phyloP scores from a whole-genome alignment of 1,284 basidiomycete genomes.

The Ceratobasidium sp. region DNA sequence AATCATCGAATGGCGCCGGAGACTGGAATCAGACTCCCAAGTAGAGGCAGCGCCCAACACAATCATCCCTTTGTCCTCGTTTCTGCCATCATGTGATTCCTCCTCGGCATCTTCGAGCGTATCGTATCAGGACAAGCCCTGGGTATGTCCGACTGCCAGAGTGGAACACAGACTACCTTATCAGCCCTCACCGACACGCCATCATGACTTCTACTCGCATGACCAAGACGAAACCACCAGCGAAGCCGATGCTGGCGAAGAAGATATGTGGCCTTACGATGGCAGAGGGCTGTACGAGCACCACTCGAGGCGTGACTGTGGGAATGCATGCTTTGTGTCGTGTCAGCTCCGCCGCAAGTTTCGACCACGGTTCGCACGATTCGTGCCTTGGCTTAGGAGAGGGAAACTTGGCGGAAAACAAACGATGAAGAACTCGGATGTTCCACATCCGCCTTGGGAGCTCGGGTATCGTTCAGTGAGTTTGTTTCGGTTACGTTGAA shows the following conservation, averaged over 20 bases:
- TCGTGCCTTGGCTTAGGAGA: background rate
- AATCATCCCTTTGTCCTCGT: conserved; percentile 3
- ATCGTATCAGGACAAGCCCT: background rate
- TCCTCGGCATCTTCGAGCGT: background rate
- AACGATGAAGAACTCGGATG: conserved; percentile 26
- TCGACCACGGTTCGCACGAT: background rate
- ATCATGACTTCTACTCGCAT: background rate
- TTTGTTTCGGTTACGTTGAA: background rate
- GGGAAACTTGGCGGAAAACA: background rate
- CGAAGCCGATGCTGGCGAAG: background rate
- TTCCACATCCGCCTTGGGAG: conserved; percentile 34
- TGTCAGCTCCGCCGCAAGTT: conserved; percentile 13
- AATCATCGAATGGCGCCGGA: conserved; percentile 18
- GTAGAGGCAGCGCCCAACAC: background rate
- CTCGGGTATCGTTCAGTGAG: conserved; percentile 36
- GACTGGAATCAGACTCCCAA: background rate
- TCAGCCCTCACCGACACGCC: background rate
- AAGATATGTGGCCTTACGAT: conserved; percentile 28
- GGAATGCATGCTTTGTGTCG: conserved; percentile 7
- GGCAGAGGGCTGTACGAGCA: conserved; percentile 30
- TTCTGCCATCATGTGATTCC: conserved; percentile 18
- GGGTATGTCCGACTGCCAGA: background rate
- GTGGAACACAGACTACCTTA: background rate
- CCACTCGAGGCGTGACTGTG: conserved; percentile 11
- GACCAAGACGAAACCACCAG: background rate